Base-by-base conservation (phyloP, 495 filamentous ascomycete genomes). In the Podospora bellae-mahoneyi region DNA sequence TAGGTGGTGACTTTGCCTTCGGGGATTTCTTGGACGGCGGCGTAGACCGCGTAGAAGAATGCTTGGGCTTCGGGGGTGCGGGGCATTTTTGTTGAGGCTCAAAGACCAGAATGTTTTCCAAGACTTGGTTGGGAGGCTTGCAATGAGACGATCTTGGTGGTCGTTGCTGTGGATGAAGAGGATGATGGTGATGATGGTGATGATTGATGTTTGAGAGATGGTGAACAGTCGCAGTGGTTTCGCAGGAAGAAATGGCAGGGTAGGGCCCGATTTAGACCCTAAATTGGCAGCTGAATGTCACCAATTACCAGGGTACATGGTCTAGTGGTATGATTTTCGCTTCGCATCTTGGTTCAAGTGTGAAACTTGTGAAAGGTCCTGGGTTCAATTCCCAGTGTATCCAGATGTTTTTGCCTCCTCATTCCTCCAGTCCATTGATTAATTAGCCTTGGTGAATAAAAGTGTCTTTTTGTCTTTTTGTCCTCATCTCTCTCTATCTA, bases 11-110 rank as follows among this genome's bases (percentile, higher is more conserved):
- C 93, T 74, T 84, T 89, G 62, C 94, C 93, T 3, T 76, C 76
- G 0, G 94, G 94, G 64, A 97, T 90, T 78, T 96, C 87, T 73
- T 93, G 91, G 34, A 97, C 87, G 23, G 92, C 91, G 63, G 79
- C 74, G 80, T 96, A 97, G 53, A 97, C 94, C 48, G 90, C 91
- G 69, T 87, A 81, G 78, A 90, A 93, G 85, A 94, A 98, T 69
- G 85, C 86, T 72, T 90, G 85, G 23, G 92, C 92, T 83, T 97
- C 94, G 74, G 95, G 91, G 23, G 88, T 87, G 67, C 91, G 89
- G 28, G 89, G 75, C 91, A 94, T 94, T 5, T 23, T 20, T 15
- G 27, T 67, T 4, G 62, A 19, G 13, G 27, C 16, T 56, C 19
- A 67, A 15, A 39, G 32, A 18, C 28, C 1, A 23, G 23, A 23